Evolutionary conservation across 192 early-diverging fungal genomes (phyloP), one percentile per base, ranked within the genome.

Genomic region (Coemansia sp.): DNA sequence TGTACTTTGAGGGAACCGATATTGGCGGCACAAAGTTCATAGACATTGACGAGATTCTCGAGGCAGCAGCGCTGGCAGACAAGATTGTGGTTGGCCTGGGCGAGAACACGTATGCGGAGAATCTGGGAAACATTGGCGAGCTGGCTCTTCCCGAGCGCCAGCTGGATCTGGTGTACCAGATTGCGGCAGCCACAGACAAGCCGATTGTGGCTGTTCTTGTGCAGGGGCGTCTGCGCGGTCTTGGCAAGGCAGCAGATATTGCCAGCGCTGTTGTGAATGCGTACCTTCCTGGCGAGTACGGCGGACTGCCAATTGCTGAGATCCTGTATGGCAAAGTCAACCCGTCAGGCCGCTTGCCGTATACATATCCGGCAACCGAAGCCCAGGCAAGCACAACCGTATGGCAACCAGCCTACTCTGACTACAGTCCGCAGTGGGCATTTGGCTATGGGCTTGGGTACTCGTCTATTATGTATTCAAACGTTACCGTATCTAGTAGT

Each of bases 211-310:
- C 84, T 15, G 80, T 89, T 36, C 72, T 89, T 0, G 75, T 88
- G 10, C 76, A 86, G 52, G 87, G 87, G 3, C 84, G 88, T 32
- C 87, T 87, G 5, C 77, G 88, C 63, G 74, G 77, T 8, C 69
- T 89, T 8, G 73, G 76, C 41, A 68, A 71, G 11, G 67, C 84
- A n/a, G 71, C 71, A 2, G 69, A 78, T 4, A 9, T 65, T 0
- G 83, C 84, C n/a, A 66, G 76, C 45, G 87, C 86, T 0, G 73
- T 89, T 10, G 65, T 89, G 13, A 71, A 87, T 41, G 83, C 86
- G 0, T 89, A 88, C 55, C 69, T 89, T 5, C 88, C 87, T 7
- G 88, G 88, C 4, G 80, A 86, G 6, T 89, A 87, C 74, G 88
- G 87, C 41, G 88, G 88, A 19, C 58, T 75, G 37, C 85, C 88